These are phyloP conservation scores for Aciculosporium take DNA, from an alignment of 2,329 filamentous ascomycete species.

Conservation along the genomic window DNA sequence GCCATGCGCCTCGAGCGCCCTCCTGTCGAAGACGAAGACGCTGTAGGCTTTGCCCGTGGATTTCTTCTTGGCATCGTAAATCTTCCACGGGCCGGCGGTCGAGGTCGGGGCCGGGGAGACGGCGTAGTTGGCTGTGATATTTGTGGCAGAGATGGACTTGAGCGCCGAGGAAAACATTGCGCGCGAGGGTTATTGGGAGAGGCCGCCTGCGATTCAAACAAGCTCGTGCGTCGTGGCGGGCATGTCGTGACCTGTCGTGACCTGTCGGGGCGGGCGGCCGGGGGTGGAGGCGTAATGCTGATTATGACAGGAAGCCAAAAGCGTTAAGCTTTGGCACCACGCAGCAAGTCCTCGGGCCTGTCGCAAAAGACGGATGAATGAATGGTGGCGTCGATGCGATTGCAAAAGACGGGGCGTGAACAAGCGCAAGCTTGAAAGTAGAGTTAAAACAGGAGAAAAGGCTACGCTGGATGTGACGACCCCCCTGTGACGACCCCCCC, in stretches of 20 bases:
- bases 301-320: neutral
- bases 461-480: too few relatives aligned
- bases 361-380: neutral
- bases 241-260: too few relatives aligned
- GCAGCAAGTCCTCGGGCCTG: too few relatives aligned
- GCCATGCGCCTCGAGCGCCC: slow-evolving; percentile 54
- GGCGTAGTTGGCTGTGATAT: slow-evolving; percentile 85
- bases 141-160: slow-evolving; percentile 80
- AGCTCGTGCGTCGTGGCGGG: slow-evolving; percentile 11
- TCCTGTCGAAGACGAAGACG: slow-evolving; percentile 89
- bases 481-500: too few relatives aligned
- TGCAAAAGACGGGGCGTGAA: too few relatives aligned
- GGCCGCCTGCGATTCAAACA: too few relatives aligned
- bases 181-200: too few relatives aligned
- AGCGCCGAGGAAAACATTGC: slow-evolving; percentile 84
- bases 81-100: slow-evolving; percentile 85
- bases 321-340: too few relatives aligned
- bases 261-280: slow-evolving; percentile 1
- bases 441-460: too few relatives aligned
- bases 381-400: too few relatives aligned
- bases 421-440: too few relatives aligned
- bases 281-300: neutral
- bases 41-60: slow-evolving; percentile 79
- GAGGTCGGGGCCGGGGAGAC: slow-evolving; percentile 64
- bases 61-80: slow-evolving; percentile 95